These are phyloP conservation scores for Candida andamanensis DNA, from an alignment of 805 yeast species.

Conservation along the genomic window DNA sequence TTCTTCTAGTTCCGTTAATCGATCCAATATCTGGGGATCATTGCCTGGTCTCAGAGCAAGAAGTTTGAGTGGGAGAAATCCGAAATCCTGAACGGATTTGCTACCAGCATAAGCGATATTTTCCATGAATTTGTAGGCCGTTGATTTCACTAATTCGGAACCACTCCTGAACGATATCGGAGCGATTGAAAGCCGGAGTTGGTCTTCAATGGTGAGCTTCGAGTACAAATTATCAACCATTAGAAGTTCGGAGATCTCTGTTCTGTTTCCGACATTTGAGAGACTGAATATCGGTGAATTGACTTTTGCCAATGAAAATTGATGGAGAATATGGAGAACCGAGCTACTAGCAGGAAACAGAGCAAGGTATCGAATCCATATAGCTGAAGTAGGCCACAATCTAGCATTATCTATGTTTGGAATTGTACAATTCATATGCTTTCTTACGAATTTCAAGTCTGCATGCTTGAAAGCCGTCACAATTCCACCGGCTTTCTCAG, in stretches of 20 bases:
- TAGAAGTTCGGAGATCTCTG: conserved; percentile 26
- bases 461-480: conserved; percentile 48
- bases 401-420: conserved; percentile 54
- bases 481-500: conserved; percentile 38
- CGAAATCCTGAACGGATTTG: conserved; percentile 51
- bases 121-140: conserved; percentile 42
- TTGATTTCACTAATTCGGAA: conserved; percentile 33
- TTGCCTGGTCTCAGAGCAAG: conserved; percentile 10
- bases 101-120: conserved; percentile 55
- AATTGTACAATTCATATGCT: conserved; percentile 48
- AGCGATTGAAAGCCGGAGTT: conserved; percentile 52
- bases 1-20: conserved; percentile 43
- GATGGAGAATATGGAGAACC: conserved; percentile 4
- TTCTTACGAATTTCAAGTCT: conserved; percentile 42
- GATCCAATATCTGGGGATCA: conserved; percentile 1
- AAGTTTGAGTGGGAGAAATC: conserved; percentile 23
- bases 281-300: conserved; percentile 6
- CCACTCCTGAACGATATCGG: conserved; percentile 40
- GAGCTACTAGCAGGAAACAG: conserved; percentile 42
- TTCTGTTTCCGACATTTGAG: conserved; percentile 8
- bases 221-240: conserved; percentile 25
- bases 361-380: conserved; percentile 64
- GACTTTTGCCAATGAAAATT: conserved; percentile 4
- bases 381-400: conserved; percentile 73
- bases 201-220: conserved; percentile 47